Percentiles rank a stretch among this genome's conserved stretches.
Conservation (phyloP, 331 rosid species). For the Erythrophleum ivorense region DNA sequence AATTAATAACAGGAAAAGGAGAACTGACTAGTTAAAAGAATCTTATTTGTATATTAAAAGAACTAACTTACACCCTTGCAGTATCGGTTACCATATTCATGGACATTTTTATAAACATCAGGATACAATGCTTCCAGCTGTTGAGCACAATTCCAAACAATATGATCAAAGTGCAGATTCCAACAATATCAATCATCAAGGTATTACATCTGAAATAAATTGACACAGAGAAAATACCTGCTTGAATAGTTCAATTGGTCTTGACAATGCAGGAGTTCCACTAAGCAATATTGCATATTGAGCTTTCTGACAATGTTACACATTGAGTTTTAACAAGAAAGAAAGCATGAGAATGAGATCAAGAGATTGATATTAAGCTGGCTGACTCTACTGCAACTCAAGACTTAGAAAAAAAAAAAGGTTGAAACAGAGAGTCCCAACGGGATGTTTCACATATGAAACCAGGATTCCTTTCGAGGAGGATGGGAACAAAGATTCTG, state of each 20-base stretch:
- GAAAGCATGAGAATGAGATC: slow-evolving; percentile 28
- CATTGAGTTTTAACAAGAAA: slow-evolving; percentile 20
- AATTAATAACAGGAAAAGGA: slow-evolving; percentile 29
- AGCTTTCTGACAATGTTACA: slow-evolving; percentile 71
- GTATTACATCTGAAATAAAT: slow-evolving; percentile 4
- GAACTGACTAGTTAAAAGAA: slow-evolving; percentile 27
- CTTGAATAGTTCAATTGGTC: slow-evolving; percentile 93
- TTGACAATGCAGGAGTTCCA: slow-evolving; percentile 98
- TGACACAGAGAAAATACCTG: slow-evolving; percentile 62
- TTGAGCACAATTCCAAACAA: slow-evolving; percentile 44
- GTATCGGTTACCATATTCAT: slow-evolving; percentile 88
- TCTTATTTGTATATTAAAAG: slow-evolving; percentile 23
- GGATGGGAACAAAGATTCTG: slow-evolving; percentile 30
- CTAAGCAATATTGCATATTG: slow-evolving; percentile 83
- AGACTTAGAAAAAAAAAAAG: not conserved
- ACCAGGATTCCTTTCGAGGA: slow-evolving; percentile 24
- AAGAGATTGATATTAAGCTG: slow-evolving; percentile 26
- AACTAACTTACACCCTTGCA: slow-evolving; percentile 95
- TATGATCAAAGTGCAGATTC: slow-evolving; percentile 32
- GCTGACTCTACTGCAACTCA: slow-evolving; percentile 8
- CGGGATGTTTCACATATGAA: slow-evolving; percentile 29
- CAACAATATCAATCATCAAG: slow-evolving; percentile 30
- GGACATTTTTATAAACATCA: slow-evolving; percentile 79
- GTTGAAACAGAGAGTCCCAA: slow-evolving; percentile 12
- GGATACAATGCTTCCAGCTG: slow-evolving; percentile 98